A percentile compares a stretch with the other conserved stretches of the same genome.
These are phyloP conservation scores for Leishmania tropica DNA, from an alignment of 208 protist species.

Conservation along the genomic window DNA sequence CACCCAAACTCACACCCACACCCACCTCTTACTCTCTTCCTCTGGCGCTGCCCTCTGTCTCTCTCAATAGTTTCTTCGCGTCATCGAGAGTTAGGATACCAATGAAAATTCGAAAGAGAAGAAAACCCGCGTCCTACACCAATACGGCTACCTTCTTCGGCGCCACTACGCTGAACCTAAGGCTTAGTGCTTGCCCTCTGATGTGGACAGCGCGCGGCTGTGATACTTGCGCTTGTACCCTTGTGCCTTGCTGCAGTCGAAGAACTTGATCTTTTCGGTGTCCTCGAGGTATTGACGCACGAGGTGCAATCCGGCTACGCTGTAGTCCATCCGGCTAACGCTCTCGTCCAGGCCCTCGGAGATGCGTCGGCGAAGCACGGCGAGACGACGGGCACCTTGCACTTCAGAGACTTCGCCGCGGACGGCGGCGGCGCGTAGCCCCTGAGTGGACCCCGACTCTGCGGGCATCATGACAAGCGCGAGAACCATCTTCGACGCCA, in stretches of 20 bases:
- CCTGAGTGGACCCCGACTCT: constrained; percentile 26
- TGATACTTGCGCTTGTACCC: constrained; percentile 87
- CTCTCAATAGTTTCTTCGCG: neutral
- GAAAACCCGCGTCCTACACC: neutral
- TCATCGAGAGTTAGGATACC: neutral
- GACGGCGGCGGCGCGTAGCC: constrained; percentile 48
- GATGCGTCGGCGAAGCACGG: constrained; percentile 57
- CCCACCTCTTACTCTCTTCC: neutral
- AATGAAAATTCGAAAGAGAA: neutral
- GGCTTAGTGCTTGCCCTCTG: constrained; percentile 10
- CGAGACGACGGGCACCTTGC: constrained; percentile 60
- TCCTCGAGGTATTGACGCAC: constrained; percentile 69
- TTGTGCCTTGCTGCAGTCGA: constrained; percentile 82
- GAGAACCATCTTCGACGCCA: constrained; percentile 73
- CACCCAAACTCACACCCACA: neutral
- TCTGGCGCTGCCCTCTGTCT: neutral
- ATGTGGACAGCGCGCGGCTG: constrained; percentile 43
- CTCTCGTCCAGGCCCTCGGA: constrained; percentile 62
- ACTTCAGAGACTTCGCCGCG: constrained; percentile 70
- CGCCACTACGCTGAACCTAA: neutral
- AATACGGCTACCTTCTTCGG: neutral
- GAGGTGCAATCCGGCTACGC: constrained; percentile 71
- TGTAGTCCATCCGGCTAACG: constrained; percentile 77
- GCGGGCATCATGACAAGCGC: constrained; percentile 56
- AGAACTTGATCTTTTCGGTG: constrained; percentile 73